A percentile compares a stretch with the other conserved stretches of the same genome.
Conservation (phyloP, 164 flowering plant species). For the Umbilicus rupestris region DNA sequence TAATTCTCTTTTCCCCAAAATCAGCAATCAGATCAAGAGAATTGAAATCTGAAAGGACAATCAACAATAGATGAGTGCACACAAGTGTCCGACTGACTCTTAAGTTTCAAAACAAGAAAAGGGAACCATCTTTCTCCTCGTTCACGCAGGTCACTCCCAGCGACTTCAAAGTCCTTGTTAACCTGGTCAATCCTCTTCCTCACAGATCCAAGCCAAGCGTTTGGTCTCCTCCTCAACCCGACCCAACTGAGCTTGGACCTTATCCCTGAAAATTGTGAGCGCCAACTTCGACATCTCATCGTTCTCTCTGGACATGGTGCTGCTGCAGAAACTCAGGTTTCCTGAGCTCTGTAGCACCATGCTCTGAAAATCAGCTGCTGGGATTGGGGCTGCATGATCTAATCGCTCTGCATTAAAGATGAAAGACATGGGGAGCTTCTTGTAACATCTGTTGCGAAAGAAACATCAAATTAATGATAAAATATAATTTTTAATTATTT, state of each 20-base stretch:
- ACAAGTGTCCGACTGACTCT: too few species aligned
- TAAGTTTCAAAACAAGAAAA: too few species aligned
- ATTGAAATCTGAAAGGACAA: too few species aligned
- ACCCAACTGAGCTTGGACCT: slow-evolving; percentile 40
- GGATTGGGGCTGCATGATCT: slow-evolving; percentile 13
- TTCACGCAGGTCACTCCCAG: slow-evolving; percentile 69
- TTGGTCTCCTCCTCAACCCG: slow-evolving; percentile 54
- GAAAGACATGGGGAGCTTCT: too few species aligned
- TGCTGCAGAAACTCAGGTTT: slow-evolving; percentile 39
- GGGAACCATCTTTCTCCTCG: too few species aligned
- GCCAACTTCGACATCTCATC: slow-evolving; percentile 48
- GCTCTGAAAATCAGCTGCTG: slow-evolving; percentile 17
- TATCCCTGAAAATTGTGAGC: slow-evolving; percentile 35
- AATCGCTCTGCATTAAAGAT: slow-evolving; percentile 4
- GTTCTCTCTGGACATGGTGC: slow-evolving; percentile 34
- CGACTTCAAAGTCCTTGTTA: slow-evolving; percentile 76
- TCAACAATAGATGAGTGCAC: too few species aligned
- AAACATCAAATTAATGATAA: too few species aligned
- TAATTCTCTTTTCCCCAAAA: too few species aligned
- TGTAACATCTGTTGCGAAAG: too few species aligned
- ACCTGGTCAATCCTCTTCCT: slow-evolving; percentile 79
- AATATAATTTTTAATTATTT: too few species aligned
- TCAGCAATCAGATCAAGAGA: too few species aligned
- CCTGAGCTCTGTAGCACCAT: slow-evolving; percentile 25
- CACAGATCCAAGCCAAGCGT: slow-evolving; percentile 36